These are phyloP conservation scores for Neonectria coccinea DNA, from an alignment of 2,329 filamentous ascomycete species.

Conservation along the genomic window DNA sequence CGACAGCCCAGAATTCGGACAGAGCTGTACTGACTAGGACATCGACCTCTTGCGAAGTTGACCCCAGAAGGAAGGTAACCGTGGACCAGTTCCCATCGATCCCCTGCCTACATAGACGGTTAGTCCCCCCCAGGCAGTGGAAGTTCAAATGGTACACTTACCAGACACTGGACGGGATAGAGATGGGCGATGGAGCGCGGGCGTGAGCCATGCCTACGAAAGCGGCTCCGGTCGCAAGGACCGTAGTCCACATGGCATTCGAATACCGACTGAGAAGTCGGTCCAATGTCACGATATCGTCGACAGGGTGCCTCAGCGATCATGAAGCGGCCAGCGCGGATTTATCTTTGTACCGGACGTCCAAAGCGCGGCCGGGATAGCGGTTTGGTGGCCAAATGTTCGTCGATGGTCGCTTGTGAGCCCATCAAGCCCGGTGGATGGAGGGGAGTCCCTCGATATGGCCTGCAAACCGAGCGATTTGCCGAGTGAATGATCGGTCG, in stretches of 20 bases:
- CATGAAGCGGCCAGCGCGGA: conserved; percentile 16
- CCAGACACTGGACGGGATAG: conserved; percentile 40
- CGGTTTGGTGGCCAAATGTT: not conserved
- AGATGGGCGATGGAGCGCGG: conserved; percentile 36
- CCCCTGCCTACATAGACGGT: conserved; percentile 62
- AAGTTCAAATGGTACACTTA: conserved; percentile 16
- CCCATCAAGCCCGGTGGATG: conserved; percentile 21
- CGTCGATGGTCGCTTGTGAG: conserved; percentile 17
- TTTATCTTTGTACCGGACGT: not conserved
- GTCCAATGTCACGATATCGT: conserved; percentile 1
- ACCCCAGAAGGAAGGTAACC: conserved; percentile 66
- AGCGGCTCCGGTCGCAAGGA: conserved; percentile 32
- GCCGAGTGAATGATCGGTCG: not conserved
- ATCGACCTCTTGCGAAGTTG: conserved; percentile 51
- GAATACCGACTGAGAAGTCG: conserved; percentile 3
- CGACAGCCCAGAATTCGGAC: conserved; percentile 78
- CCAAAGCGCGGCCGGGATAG: conserved; percentile 1
- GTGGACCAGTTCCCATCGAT: conserved; percentile 80
- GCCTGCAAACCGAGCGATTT: conserved; percentile 16
- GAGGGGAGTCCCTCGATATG: conserved; percentile 28
- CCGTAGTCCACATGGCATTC: conserved; percentile 32
- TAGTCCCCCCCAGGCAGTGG: conserved; percentile 13
- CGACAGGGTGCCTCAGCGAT: conserved; percentile 7
- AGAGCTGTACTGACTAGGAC: conserved; percentile 72
- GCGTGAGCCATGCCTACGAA: conserved; percentile 36